Evolutionary conservation across 176 grass and related monocot species (phyloP).

Genomic region (Typha latifolia): DNA sequence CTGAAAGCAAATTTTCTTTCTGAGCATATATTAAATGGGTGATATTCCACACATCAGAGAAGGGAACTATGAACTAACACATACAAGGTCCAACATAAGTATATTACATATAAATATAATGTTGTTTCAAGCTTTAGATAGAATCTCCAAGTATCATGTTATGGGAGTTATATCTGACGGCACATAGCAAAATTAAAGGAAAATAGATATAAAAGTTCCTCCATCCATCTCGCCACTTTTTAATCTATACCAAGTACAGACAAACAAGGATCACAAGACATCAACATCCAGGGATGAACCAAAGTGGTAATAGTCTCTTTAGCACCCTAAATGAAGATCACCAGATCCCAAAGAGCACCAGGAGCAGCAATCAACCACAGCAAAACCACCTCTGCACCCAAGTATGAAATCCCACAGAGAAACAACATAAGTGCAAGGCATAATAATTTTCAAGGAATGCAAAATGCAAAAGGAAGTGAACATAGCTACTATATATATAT

Average conservation of each 20-base stretch:
- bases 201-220: not conserved
- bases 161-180: too few species aligned
- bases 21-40: not conserved
- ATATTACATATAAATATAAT: not conserved
- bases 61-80: not conserved
- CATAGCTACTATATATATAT: too few species aligned
- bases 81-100: not conserved
- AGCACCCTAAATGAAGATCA: slow-evolving; percentile 11
- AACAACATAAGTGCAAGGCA: not conserved
- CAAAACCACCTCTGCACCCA: slow-evolving; percentile 34
- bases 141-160: too few species aligned
- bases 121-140: not conserved
- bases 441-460: too few species aligned
- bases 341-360: slow-evolving; percentile 7
- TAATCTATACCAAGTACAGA: not conserved
- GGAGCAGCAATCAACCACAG: slow-evolving; percentile 25
- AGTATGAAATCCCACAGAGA: not conserved
- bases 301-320: not conserved
- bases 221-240: not conserved
- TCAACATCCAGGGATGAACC: not conserved
- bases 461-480: too few species aligned
- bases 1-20: not conserved
- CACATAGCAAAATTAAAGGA: not conserved
- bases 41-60: not conserved
- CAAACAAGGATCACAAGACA: not conserved